Conservation (phyloP, 371 early-diverging fungal genomes). For the Nematocida minor region DNA sequence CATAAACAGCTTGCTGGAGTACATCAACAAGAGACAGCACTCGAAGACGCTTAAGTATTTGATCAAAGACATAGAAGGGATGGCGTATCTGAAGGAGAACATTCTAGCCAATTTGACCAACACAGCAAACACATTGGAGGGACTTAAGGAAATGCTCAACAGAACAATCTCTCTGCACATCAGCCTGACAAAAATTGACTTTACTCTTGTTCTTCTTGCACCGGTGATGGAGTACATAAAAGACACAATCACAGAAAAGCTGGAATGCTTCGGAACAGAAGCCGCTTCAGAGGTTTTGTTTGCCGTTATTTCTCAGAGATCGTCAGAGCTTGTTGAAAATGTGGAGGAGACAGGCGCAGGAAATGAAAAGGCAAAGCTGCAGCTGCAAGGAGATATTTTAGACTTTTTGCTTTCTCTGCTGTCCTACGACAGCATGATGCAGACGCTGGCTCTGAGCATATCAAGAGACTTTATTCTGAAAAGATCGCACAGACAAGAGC, state of each 20-base stretch:
- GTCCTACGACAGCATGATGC: constrained; percentile 29
- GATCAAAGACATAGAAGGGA: constrained; percentile 23
- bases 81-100: background rate
- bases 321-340: background rate
- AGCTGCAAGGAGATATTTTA: background rate
- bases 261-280: constrained; percentile 2
- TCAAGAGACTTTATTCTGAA: constrained; percentile 11
- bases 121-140: background rate
- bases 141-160: constrained; percentile 1
- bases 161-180: constrained; percentile 3
- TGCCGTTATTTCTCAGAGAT: background rate
- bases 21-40: constrained; percentile 10
- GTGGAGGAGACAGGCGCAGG: background rate
- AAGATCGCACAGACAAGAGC: background rate
- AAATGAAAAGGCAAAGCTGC: background rate
- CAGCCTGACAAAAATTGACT: constrained; percentile 28
- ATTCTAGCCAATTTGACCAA: background rate
- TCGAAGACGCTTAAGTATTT: constrained; percentile 36
- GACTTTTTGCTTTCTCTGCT: constrained; percentile 13
- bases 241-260: background rate
- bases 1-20: constrained; percentile 18
- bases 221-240: constrained; percentile 11
- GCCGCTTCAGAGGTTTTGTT: constrained; percentile 20
- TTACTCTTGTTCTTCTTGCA: constrained; percentile 29
- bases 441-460: constrained; percentile 28